Evolutionary conservation across 805 yeast genomes (phyloP), one percentile per base, ranked within the genome.

Genomic region (Nakazawaea laoshanensis): DNA sequence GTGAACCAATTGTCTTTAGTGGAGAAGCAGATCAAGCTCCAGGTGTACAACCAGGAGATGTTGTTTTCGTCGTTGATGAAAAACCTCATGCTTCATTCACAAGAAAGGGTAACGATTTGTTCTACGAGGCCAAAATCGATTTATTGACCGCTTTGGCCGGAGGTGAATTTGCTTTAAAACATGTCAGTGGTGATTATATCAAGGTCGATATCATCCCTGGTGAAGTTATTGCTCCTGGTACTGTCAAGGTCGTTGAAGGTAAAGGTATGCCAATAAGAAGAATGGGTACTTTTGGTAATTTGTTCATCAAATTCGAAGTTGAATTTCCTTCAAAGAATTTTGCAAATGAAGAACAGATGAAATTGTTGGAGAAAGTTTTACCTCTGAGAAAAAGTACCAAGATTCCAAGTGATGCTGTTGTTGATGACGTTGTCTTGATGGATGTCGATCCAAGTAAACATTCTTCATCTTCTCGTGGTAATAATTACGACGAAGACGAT

Each of bases 21-120:
- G 97, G 96, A 45, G 96, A 89, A 66, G 96, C 96, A 52, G 98
- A 92, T 62, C 96, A 89, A 62, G 92, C 82, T 44, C 97, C 97
- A 41, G 87, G 82, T 57, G 71, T 85, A 38, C 76, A 87, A 40
- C 95, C 98, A 19, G 99, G 99, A 58, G 98, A 92, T 59, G 97
- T 92, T 43, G 70, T 92, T 40, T 87, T 92, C 45, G 82, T 87
- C 24, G 74, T 92, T 44, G 89, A 84, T 42, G 95, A 89, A 68
- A 85, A 81, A 67, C 84, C 86, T 42, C 94, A 92, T 59, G 74
- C 70, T 29, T 55, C 66, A 38, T 92, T 86, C 68, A 73, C 74
- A 47, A 85, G 99, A 74, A 73, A 80, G 57, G 95, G 87, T 45
- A 81, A 85, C 55, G 95, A 92, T 56, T 73, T 92, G 52, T 70